Base-by-base conservation (phyloP, 1,139 yeast genomes). In the Yarrowia galli region DNA sequence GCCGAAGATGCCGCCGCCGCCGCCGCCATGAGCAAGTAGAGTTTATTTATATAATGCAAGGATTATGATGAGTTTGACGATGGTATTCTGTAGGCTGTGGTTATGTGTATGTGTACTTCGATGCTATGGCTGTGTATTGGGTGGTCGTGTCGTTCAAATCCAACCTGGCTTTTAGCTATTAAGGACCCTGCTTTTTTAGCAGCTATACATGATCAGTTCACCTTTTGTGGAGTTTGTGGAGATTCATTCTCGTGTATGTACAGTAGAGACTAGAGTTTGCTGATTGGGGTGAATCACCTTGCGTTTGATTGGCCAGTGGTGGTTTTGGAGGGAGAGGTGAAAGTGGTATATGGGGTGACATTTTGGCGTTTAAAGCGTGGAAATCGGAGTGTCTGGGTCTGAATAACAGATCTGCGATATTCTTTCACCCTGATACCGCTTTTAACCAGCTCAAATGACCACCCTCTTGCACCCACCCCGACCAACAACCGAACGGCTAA, bases 41-140 rank as follows among this genome's bases (percentile, higher is more conserved):
- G 64, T 43, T 58, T 58, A 58, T 58, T 58, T 58, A 58, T 56
- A 56, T 58, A 42, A 58, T 58, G 64, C 64, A 42, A 42, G 18
- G 36, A 18, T 20, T 56, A 42, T 40, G 49, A 56, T 40, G 40
- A 22, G 32, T 45, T 18, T 15, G 5, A 2, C n/a, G n/a, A n/a
- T n/a, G n/a, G n/a, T n/a, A n/a, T n/a, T n/a, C n/a, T n/a, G n/a
- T n/a, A n/a, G n/a, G n/a, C n/a, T n/a, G n/a, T n/a, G n/a, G n/a
- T n/a, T n/a, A n/a, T n/a, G n/a, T n/a, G n/a, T n/a, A n/a, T n/a
- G n/a, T n/a, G n/a, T n/a, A n/a, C n/a, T n/a, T n/a, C n/a, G n/a
- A n/a, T n/a, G n/a, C n/a, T n/a, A n/a, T n/a, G n/a, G n/a, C n/a
- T n/a, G n/a, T n/a, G n/a, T n/a, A n/a, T n/a, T n/a, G n/a, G n/a